Conservation (phyloP, 2,329 filamentous ascomycete species). For the Hypomyces rosellus region DNA sequence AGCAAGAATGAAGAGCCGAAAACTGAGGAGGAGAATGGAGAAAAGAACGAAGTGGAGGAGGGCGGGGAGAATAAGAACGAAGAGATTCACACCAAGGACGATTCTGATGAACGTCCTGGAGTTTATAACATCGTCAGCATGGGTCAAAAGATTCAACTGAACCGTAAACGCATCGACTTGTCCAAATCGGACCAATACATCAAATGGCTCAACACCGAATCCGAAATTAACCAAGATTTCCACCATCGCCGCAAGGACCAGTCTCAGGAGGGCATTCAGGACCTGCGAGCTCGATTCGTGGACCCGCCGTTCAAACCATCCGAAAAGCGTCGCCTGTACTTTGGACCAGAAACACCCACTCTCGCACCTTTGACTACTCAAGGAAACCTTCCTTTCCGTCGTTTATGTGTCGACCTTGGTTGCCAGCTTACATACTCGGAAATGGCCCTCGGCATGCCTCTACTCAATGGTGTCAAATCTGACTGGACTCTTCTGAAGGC, state of each 20-base stretch:
- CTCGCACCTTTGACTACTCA: constrained; percentile 95
- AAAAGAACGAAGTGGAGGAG: constrained; percentile 2
- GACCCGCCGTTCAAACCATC: constrained; percentile 85
- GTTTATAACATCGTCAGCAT: constrained; percentile 69
- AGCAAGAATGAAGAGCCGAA: constrained; percentile 10
- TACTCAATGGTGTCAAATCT: constrained; percentile 81
- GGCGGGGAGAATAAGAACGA: constrained; percentile 29
- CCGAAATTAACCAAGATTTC: constrained; percentile 32
- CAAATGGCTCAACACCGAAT: constrained; percentile 67
- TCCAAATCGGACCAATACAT: constrained; percentile 70
- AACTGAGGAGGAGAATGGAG: constrained; percentile 1
- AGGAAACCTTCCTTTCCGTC: constrained; percentile 89
- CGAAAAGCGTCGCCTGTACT: constrained; percentile 91
- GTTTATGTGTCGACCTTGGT: constrained; percentile 82
- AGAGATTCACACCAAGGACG: constrained; percentile 20
- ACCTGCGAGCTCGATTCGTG: constrained; percentile 72
- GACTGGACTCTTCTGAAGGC: constrained; percentile 96
- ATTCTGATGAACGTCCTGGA: constrained; percentile 47
- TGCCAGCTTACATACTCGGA: constrained; percentile 95
- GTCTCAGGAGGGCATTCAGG: constrained; percentile 45
- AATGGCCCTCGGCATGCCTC: constrained; percentile 89
- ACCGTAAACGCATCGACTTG: constrained; percentile 63
- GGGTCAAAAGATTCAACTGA: constrained; percentile 66
- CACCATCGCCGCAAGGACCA: constrained; percentile 39
- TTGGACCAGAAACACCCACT: constrained; percentile 85